These are phyloP conservation scores for Suillus alpinus DNA, from an alignment of 768 basidiomycete genomes.

Conservation along the genomic window DNA sequence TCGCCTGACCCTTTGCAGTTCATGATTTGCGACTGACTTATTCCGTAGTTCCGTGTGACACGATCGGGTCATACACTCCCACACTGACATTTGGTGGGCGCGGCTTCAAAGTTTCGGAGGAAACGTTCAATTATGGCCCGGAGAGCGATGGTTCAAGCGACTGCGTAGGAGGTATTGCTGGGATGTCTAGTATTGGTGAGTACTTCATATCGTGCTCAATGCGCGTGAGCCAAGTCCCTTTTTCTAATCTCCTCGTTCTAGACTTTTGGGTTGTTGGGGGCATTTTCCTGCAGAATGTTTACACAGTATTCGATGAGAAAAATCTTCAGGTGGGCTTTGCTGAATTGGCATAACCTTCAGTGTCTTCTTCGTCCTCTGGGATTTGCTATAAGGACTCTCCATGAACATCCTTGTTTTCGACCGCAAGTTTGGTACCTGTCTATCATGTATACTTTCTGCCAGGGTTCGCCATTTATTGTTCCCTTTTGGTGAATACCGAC, in stretches of 20 bases:
- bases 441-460: background rate
- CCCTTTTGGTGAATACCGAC: background rate
- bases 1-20: background rate
- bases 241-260: slow-evolving; percentile 7
- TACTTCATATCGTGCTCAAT: background rate
- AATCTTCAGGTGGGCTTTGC: slow-evolving; percentile 43
- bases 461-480: background rate
- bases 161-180: slow-evolving; percentile 37
- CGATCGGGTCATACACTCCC: slow-evolving; percentile 23
- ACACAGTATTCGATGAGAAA: slow-evolving; percentile 26
- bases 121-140: slow-evolving; percentile 42
- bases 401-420: background rate
- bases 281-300: slow-evolving; percentile 32
- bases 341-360: slow-evolving; percentile 20
- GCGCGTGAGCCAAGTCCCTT: background rate
- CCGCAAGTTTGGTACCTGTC: background rate
- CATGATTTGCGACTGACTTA: background rate
- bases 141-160: slow-evolving; percentile 26
- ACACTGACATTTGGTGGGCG: slow-evolving; percentile 39
- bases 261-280: slow-evolving; percentile 33
- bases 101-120: slow-evolving; percentile 34
- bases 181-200: slow-evolving; percentile 5
- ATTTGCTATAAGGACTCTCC: background rate
- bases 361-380: background rate
- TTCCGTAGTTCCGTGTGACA: slow-evolving; percentile 30